Percentiles rank a stretch among this genome's conserved stretches.
Evolutionary conservation across 768 basidiomycete genomes (phyloP).

Genomic region (Cystofilobasidium capitatum): DNA sequence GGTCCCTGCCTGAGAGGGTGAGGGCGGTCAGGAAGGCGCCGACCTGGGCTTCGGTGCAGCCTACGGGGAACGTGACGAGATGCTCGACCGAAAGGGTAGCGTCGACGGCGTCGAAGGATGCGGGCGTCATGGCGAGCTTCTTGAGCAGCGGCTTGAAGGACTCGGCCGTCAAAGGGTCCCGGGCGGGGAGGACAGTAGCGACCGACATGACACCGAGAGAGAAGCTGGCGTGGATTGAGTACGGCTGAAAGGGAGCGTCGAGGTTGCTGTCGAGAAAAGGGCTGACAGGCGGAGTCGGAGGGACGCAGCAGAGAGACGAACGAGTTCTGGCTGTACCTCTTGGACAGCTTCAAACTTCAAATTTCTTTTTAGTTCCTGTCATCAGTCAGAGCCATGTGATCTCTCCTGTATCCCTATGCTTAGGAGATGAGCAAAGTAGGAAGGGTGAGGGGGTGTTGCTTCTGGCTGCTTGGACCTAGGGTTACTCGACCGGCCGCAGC

Average conservation of each 20-base stretch:
- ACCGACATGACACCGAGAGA: not conserved
- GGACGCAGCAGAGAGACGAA: too few relatives aligned
- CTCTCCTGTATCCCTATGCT: too few relatives aligned
- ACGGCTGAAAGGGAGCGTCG: not conserved
- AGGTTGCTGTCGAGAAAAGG: too few relatives aligned
- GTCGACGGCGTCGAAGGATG: conserved; percentile 49
- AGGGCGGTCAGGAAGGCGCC: conserved; percentile 83
- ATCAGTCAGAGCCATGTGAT: too few relatives aligned
- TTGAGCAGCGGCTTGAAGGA: conserved; percentile 68
- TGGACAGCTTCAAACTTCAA: too few relatives aligned
- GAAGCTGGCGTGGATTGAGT: not conserved
- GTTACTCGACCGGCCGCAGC: too few relatives aligned
- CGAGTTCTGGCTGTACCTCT: too few relatives aligned
- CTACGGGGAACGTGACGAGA: conserved; percentile 37
- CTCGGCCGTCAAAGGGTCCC: conserved; percentile 50
- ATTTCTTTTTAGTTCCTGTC: too few relatives aligned
- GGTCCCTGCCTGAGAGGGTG: conserved; percentile 68
- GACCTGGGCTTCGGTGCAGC: conserved; percentile 50
- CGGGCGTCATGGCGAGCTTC: conserved; percentile 49
- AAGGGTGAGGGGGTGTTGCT: too few relatives aligned
- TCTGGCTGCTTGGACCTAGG: too few relatives aligned
- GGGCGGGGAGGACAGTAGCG: not conserved
- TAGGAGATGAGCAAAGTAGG: too few relatives aligned
- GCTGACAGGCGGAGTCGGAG: too few relatives aligned
- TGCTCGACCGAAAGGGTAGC: conserved; percentile 63